Percentiles rank a stretch among this genome's conserved stretches.
Evolutionary conservation across 1,139 yeast genomes (phyloP).

Genomic region (Saccharomyces hybrid): DNA sequence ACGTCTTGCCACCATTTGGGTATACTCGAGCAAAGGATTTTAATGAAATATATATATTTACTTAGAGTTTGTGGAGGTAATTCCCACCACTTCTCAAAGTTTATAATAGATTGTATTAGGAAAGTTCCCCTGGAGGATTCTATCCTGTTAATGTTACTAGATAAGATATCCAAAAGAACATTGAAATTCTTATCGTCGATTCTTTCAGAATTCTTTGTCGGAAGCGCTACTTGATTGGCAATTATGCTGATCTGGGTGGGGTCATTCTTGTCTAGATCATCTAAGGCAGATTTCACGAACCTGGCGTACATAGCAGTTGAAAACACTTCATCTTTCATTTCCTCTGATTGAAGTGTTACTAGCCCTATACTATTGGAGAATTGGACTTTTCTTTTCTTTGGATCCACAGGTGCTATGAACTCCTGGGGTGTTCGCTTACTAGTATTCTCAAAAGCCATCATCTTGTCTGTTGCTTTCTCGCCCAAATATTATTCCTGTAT

Average conservation of each 20-base stretch:
- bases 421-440: slow-evolving; percentile 22
- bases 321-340: slow-evolving; percentile 13
- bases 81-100: slow-evolving; percentile 52
- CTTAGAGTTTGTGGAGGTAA: slow-evolving; percentile 36
- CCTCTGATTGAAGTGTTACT: not conserved
- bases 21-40: slow-evolving; percentile 72
- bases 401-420: slow-evolving; percentile 13
- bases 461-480: slow-evolving; percentile 5
- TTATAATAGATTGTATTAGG: slow-evolving; percentile 45
- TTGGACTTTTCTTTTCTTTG: slow-evolving; percentile 30
- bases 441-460: slow-evolving; percentile 30
- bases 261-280: slow-evolving; percentile 51
- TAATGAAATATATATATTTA: slow-evolving; percentile 60
- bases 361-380: slow-evolving; percentile 19
- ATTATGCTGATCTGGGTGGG: slow-evolving; percentile 39
- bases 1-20: slow-evolving; percentile 89
- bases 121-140: slow-evolving; percentile 38
- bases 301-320: slow-evolving; percentile 51
- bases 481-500: not conserved
- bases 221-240: slow-evolving; percentile 40
- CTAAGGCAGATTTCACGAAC: slow-evolving; percentile 61
- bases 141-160: slow-evolving; percentile 46
- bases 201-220: slow-evolving; percentile 37
- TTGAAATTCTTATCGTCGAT: slow-evolving; percentile 37
- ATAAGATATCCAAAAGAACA: slow-evolving; percentile 40